Evolutionary conservation across 495 filamentous ascomycete species (phyloP).

Genomic region (Xylaria venustula): DNA sequence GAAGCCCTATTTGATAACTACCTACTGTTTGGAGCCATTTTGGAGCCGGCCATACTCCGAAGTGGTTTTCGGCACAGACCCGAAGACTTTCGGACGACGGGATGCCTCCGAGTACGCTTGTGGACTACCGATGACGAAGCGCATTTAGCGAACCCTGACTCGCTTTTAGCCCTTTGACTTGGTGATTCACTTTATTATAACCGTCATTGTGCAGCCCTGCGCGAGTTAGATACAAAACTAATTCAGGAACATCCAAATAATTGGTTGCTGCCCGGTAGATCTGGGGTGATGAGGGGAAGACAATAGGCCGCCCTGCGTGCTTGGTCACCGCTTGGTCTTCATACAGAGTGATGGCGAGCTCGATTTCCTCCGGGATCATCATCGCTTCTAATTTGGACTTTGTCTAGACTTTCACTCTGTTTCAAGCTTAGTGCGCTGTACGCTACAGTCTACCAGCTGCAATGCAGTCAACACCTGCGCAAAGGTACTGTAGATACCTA

Average conservation of each 20-base stretch:
- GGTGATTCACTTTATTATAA: too few relatives aligned
- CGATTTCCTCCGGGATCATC: too few relatives aligned
- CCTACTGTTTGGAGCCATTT: background rate
- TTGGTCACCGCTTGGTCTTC: too few relatives aligned
- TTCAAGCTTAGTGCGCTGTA: too few relatives aligned
- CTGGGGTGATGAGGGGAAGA: background rate
- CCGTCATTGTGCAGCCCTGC: slow-evolving; percentile 3
- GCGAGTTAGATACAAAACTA: background rate
- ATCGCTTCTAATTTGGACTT: too few relatives aligned
- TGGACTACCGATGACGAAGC: background rate
- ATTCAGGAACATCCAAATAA: slow-evolving; percentile 1
- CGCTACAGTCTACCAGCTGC: too few relatives aligned
- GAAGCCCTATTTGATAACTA: background rate
- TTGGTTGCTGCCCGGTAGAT: slow-evolving; percentile 1
- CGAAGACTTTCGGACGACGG: background rate
- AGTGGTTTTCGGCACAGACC: background rate
- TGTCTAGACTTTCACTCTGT: too few relatives aligned
- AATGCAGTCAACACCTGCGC: too few relatives aligned
- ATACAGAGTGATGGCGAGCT: too few relatives aligned
- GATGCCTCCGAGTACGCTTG: background rate
- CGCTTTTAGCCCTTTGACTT: background rate
- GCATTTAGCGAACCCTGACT: slow-evolving; percentile 6
- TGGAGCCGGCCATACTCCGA: slow-evolving; percentile 6
- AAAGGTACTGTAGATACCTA: too few relatives aligned
- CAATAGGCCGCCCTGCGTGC: too few relatives aligned